Conservation (phyloP, 345 rosid genomes). For the Cardamine resedifolia region DNA sequence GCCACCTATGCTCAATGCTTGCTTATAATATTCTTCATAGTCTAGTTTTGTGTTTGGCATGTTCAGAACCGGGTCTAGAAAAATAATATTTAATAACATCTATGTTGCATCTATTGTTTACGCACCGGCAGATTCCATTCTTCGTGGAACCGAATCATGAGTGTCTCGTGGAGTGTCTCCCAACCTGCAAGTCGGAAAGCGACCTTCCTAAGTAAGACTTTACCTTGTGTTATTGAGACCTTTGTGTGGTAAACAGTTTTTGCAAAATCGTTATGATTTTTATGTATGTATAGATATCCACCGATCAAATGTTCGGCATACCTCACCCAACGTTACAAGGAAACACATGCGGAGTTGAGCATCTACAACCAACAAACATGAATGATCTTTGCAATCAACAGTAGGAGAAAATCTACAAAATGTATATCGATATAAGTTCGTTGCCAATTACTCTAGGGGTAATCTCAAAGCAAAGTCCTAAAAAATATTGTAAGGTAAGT, state of each 20-base stretch:
- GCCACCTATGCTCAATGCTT: neutral
- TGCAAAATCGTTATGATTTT: neutral
- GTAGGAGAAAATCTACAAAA: neutral
- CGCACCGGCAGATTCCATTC: slow-evolving; percentile 62
- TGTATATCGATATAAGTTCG: neutral
- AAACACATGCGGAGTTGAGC: slow-evolving; percentile 61
- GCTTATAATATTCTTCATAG: neutral
- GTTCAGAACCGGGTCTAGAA: neutral
- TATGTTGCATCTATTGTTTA: slow-evolving; percentile 3
- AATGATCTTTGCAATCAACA: neutral
- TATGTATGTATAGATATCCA: slow-evolving; percentile 49
- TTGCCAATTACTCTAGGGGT: neutral
- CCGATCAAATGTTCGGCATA: slow-evolving; percentile 69
- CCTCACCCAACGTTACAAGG: slow-evolving; percentile 67
- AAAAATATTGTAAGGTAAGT: slow-evolving; percentile 5
- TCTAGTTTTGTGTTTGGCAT: neutral
- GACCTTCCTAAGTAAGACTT: slow-evolving; percentile 76
- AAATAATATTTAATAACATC: neutral
- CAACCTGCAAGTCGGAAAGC: slow-evolving; percentile 73
- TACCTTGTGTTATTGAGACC: neutral
- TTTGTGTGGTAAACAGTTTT: neutral
- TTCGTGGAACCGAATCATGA: slow-evolving; percentile 85
- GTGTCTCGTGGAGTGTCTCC: slow-evolving; percentile 89
- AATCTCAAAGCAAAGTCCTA: slow-evolving; percentile 8
- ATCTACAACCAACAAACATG: slow-evolving; percentile 31